Percentiles rank a stretch among this genome's conserved stretches.
phyloP scores from a whole-genome alignment of 148 eudicot species.

The Chenopodium quinoa region DNA sequence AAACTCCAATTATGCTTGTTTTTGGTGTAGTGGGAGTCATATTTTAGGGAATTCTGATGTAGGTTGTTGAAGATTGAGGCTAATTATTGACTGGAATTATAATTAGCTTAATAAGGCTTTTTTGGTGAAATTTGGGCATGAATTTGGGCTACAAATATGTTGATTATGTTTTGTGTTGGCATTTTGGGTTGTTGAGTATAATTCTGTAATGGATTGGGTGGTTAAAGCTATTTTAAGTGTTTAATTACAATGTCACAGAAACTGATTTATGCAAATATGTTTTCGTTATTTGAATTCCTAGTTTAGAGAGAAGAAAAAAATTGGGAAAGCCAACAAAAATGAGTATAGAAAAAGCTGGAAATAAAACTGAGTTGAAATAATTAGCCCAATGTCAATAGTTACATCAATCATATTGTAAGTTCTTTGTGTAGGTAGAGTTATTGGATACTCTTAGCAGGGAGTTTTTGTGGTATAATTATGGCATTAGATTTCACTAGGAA shows the following conservation, averaged over 20 bases:
- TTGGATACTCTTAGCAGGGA: not conserved
- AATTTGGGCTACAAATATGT: not conserved
- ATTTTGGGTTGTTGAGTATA: not conserved
- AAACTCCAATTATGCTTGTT: not conserved
- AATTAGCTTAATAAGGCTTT: not conserved
- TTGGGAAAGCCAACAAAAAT: too few species aligned
- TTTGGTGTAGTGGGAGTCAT: not conserved
- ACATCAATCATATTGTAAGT: not conserved
- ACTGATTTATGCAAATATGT: too few species aligned
- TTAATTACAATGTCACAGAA: not conserved
- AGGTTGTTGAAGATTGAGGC: not conserved
- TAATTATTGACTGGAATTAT: not conserved
- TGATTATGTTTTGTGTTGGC: not conserved
- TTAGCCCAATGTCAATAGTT: not conserved
- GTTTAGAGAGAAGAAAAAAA: too few species aligned
- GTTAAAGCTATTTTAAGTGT: not conserved
- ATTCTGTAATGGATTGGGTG: not conserved
- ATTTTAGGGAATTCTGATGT: not conserved
- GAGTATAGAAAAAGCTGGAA: too few species aligned
- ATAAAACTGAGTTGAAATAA: too few species aligned
- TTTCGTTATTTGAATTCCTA: too few species aligned
- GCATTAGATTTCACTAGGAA: not conserved
- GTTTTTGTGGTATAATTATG: not conserved
- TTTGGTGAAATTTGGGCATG: not conserved
- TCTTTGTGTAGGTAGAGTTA: not conserved